Conservation (phyloP, 2,329 filamentous ascomycete species). For the Dendrostoma leiphaemia region DNA sequence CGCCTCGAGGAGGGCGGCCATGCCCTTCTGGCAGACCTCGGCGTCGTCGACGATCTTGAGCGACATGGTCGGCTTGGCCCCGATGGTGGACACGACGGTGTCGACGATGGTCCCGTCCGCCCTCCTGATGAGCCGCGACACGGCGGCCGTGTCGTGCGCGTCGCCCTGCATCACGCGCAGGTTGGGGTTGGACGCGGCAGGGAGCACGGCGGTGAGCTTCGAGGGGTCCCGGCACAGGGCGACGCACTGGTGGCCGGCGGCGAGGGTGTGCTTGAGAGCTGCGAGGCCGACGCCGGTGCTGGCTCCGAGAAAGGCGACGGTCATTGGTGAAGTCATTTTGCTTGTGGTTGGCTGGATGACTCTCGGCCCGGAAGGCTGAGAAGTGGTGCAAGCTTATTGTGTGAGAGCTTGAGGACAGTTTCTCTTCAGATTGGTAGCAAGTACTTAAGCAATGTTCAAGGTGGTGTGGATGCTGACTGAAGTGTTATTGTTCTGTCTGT, state of each 20-base stretch:
- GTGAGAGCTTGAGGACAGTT: neutral
- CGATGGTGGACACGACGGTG: conserved; percentile 47
- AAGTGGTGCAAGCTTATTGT: neutral
- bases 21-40: conserved; percentile 47
- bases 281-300: conserved; percentile 49
- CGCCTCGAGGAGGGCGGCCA: conserved; percentile 39
- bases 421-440: neutral
- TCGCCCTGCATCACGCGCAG: conserved; percentile 47
- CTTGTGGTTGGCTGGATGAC: neutral
- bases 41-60: conserved; percentile 40
- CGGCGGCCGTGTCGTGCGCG: conserved; percentile 37
- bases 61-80: conserved; percentile 32
- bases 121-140: conserved; percentile 34
- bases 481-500: neutral
- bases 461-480: too few species aligned
- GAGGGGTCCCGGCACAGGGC: conserved; percentile 49
- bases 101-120: conserved; percentile 37
- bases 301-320: conserved; percentile 52
- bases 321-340: conserved; percentile 28
- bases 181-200: conserved; percentile 28
- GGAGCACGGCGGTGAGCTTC: conserved; percentile 41
- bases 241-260: conserved; percentile 43
- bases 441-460: too few species aligned
- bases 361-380: too few species aligned
- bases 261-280: conserved; percentile 43